Evolutionary conservation across 768 basidiomycete genomes (phyloP), one percentile per base, ranked within the genome.

Genomic region (Harrya chromipes): DNA sequence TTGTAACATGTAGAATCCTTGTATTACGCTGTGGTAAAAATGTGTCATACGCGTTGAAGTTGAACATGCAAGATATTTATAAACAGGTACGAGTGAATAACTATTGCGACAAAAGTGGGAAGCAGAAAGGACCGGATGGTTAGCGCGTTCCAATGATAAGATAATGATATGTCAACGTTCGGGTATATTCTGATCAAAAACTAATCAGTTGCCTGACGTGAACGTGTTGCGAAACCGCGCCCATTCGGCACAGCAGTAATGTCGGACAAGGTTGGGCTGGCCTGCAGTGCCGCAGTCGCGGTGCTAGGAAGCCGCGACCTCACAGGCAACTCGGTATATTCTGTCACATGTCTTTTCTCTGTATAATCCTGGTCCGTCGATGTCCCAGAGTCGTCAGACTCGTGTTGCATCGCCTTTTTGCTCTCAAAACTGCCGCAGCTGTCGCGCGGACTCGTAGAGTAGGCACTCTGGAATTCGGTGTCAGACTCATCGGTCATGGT

Each of bases 401-500:
- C 59, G 17, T 50, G 58, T 39, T 59, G 56, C 21, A 36, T 37
- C 19, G 41, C 59, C 42, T 58, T 62, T 40, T 57, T 67, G 47
- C 55, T 57, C 27, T 70, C 67, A 45, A 67, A 74, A 60, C 78
- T 80, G 36, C 75, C 78, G 55, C 81, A 83, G 61, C 85, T 87
- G 39, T 72, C 79, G 1, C 85, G 79, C 12, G 87, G 86, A 60
- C 86, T 88, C 4, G 80, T 70, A 5, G 87, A 90, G 66, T 87
- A 90, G 29, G 90, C 90, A 55, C 89, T 91, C 69, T 90, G 88
- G 66, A 91, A 92, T 60, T 92, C 90, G 23, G 85, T 85, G 58
- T 90, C 87, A 19, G 87, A 88, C 57, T 88, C 87, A 50, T 89
- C 87, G 8, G 85, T 64, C 33, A 69, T 60, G 20, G 63, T 55